These are phyloP conservation scores for Eimeria tenella DNA, from an alignment of 169 alveolate genomes.

Conservation along the genomic window DNA sequence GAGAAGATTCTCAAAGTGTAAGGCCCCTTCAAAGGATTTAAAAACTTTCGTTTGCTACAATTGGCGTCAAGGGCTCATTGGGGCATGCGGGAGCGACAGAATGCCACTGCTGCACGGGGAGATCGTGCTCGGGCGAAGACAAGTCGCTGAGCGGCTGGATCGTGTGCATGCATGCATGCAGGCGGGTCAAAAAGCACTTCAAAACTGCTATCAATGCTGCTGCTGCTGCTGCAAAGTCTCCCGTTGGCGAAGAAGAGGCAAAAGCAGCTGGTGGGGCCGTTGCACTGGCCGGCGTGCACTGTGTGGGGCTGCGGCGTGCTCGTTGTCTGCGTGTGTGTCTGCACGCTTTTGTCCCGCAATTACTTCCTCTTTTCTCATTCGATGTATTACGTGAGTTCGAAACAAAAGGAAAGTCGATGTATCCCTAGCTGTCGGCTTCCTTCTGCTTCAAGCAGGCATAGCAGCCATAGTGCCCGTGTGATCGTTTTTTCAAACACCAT, in stretches of 20 bases:
- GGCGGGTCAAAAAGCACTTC: neutral
- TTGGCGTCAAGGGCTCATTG: neutral
- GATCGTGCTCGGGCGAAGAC: neutral
- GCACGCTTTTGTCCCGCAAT: no score
- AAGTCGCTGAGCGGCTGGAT: neutral
- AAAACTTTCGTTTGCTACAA: neutral
- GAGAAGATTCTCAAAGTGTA: no score
- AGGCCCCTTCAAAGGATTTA: no score
- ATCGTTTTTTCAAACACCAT: no score
- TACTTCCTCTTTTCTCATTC: no score
- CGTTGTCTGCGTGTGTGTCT: neutral
- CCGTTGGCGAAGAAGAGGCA: no score
- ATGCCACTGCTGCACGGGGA: neutral
- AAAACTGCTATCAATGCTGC: neutral
- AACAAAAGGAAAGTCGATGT: no score
- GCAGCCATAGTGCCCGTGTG: no score
- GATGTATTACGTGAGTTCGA: no score
- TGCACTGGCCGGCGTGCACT: neutral
- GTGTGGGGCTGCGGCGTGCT: constrained; percentile 34
- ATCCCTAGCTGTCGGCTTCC: no score
- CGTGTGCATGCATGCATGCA: neutral
- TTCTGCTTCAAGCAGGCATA: no score
- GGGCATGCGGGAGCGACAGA: neutral
- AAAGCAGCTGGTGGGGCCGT: neutral
- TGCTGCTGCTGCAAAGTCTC: neutral